Percentiles rank a stretch among this genome's conserved stretches.
Evolutionary conservation across 139 green algal species (phyloP).

Genomic region (Micromonas commoda): DNA sequence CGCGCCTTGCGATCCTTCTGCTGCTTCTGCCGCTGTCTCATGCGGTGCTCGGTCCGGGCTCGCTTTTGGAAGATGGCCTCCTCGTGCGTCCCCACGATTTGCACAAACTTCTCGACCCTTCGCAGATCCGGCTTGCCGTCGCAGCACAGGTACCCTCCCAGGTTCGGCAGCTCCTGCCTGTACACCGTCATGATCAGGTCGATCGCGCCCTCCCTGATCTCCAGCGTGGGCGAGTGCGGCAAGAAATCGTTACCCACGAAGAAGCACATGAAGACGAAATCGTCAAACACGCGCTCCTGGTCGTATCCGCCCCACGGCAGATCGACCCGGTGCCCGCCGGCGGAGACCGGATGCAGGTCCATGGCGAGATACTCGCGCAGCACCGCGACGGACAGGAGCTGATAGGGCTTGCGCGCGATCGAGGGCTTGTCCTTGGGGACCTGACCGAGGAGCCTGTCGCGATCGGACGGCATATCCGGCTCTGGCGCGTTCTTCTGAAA

Average conservation of each 20-base stretch:
- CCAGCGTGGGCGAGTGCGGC: slow-evolving; percentile 97
- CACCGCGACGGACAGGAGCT: slow-evolving; percentile 70
- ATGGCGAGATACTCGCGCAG: slow-evolving; percentile 91
- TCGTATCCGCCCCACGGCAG: slow-evolving; percentile 44
- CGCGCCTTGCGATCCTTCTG: not conserved
- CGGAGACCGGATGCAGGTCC: slow-evolving; percentile 53
- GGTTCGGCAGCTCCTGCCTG: slow-evolving; percentile 61
- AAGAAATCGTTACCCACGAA: slow-evolving; percentile 99
- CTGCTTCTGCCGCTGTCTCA: slow-evolving; percentile 38
- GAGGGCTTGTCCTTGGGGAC: not conserved
- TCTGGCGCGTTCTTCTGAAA: slow-evolving; percentile 17
- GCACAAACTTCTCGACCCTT: slow-evolving; percentile 86
- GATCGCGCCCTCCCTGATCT: slow-evolving; percentile 90
- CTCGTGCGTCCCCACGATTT: slow-evolving; percentile 67
- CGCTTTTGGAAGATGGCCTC: slow-evolving; percentile 92
- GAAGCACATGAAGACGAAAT: slow-evolving; percentile 99
- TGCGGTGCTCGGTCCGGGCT: slow-evolving; percentile 58
- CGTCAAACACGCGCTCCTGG: slow-evolving; percentile 68
- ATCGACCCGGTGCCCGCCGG: not conserved
- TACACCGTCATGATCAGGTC: slow-evolving; percentile 93
- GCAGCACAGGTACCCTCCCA: slow-evolving; percentile 80
- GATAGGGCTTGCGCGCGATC: slow-evolving; percentile 72
- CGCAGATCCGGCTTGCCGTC: slow-evolving; percentile 67
- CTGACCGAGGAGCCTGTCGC: not conserved
- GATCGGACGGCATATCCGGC: too few relatives aligned